A percentile compares a stretch with the other conserved stretches of the same genome.
These are phyloP conservation scores for Malbranchea cinnamomea DNA, from an alignment of 2,329 filamentous ascomycete genomes.

Conservation along the genomic window DNA sequence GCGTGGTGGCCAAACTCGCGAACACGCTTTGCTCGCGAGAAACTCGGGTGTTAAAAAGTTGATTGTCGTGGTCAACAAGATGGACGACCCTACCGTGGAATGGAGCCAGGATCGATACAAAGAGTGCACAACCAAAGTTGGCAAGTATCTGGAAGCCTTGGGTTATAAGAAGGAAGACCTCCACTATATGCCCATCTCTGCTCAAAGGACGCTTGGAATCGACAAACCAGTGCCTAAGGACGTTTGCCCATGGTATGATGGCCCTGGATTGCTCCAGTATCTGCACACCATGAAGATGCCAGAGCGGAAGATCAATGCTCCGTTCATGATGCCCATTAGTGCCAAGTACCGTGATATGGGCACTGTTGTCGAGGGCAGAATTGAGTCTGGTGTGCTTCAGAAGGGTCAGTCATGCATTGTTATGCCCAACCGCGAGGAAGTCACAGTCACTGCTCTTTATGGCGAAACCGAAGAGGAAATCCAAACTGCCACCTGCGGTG, in stretches of 20 bases:
- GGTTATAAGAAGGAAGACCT: conserved; percentile 95
- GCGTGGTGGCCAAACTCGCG: conserved; percentile 86
- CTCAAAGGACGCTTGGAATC: conserved; percentile 72
- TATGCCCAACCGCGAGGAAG: conserved; percentile 84
- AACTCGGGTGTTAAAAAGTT: conserved; percentile 97
- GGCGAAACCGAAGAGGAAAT: conserved; percentile 95
- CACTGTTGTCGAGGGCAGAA: conserved; percentile 94
- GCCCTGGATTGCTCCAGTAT: conserved; percentile 84
- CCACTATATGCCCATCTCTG: conserved; percentile 90
- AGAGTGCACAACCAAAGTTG: conserved; percentile 82
- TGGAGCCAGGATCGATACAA: conserved; percentile 90
- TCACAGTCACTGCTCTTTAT: conserved; percentile 73
- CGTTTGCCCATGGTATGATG: conserved; percentile 67
- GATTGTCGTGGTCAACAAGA: conserved; percentile 93
- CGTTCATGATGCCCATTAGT: conserved; percentile 97
- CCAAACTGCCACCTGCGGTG: conserved; percentile 66
- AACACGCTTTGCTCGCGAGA: conserved; percentile 95
- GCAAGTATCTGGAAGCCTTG: conserved; percentile 75
- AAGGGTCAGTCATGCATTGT: conserved; percentile 75
- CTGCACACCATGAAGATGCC: conserved; percentile 86
- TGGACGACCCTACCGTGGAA: conserved; percentile 93
- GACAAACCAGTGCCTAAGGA: conserved; percentile 72
- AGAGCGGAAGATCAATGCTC: conserved; percentile 90
- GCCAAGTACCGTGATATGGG: conserved; percentile 97
- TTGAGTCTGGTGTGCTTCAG: conserved; percentile 86